phyloP scores from a whole-genome alignment of 2,329 filamentous ascomycete genomes.

The Neopestalotiopsis sp. region DNA sequence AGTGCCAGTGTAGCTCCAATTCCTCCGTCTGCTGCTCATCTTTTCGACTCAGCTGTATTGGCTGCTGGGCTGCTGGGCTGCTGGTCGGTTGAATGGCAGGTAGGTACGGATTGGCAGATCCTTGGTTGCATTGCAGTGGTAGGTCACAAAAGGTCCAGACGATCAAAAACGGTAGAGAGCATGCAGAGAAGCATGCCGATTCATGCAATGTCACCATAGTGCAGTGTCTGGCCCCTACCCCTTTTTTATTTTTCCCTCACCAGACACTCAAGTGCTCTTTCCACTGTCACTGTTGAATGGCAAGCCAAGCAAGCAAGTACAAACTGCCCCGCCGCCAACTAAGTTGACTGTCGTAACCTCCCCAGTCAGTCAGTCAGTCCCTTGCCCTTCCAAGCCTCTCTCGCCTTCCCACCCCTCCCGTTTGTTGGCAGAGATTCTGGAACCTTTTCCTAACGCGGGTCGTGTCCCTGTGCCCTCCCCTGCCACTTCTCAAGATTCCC shows the following conservation, averaged over 20 bases:
- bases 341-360: too few relatives aligned
- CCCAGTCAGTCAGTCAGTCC: too few relatives aligned
- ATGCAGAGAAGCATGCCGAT: background rate
- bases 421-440: background rate
- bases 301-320: too few relatives aligned
- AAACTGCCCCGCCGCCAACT: too few relatives aligned
- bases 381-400: too few relatives aligned
- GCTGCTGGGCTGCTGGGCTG: background rate
- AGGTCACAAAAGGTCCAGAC: background rate
- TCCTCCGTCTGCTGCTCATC: too few relatives aligned
- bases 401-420: background rate
- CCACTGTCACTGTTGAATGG: too few relatives aligned
- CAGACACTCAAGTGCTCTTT: too few relatives aligned
- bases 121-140: background rate
- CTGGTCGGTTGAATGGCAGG: background rate
- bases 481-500: background rate
- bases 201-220: background rate
- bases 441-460: background rate
- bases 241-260: too few relatives aligned
- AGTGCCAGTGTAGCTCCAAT: too few relatives aligned
- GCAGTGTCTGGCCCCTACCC: too few relatives aligned
- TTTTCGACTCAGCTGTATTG: background rate
- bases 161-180: background rate
- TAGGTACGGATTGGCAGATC: background rate
- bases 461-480: background rate